These are phyloP conservation scores for Dictyostelium citrinum DNA, from an alignment of 78 protist species.

Conservation along the genomic window DNA sequence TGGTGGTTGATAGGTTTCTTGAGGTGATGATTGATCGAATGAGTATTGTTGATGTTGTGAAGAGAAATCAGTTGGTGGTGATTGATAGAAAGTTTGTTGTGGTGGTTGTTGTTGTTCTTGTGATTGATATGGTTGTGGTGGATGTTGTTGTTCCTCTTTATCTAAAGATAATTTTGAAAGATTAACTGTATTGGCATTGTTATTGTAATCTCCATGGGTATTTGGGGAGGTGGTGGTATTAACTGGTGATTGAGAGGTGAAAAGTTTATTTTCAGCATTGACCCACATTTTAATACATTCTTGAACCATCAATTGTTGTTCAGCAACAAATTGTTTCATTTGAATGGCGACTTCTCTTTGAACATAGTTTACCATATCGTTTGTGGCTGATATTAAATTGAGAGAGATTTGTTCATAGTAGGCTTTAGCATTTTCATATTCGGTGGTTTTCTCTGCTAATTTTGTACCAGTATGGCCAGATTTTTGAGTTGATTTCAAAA, in stretches of 20 bases:
- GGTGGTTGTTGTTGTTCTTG: not conserved
- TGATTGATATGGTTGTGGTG: not conserved
- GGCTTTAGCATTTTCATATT: slow-evolving; percentile 19
- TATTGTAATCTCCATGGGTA: not conserved
- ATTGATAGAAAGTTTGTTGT: not conserved
- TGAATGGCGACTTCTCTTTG: slow-evolving; percentile 44
- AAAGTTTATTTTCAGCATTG: slow-evolving; percentile 23
- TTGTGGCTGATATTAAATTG: not conserved
- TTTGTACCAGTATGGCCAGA: not conserved
- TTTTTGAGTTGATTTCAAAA: slow-evolving; percentile 37
- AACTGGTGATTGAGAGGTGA: slow-evolving; percentile 49
- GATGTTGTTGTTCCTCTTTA: not conserved
- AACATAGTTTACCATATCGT: slow-evolving; percentile 24
- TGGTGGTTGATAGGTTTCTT: not conserved
- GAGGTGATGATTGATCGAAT: not conserved
- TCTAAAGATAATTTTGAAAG: slow-evolving; percentile 8
- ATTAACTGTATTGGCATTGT: not conserved
- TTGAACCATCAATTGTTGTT: slow-evolving; percentile 39
- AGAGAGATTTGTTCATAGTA: slow-evolving; percentile 27
- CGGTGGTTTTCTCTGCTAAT: slow-evolving; percentile 23
- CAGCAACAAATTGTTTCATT: slow-evolving; percentile 36
- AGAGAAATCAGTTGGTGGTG: not conserved
- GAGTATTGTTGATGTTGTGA: not conserved
- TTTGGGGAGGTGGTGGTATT: not conserved
- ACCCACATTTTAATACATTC: slow-evolving; percentile 67